Evolutionary conservation across 164 flowering plant genomes (phyloP).

Genomic region (Macadamia tetraphylla): DNA sequence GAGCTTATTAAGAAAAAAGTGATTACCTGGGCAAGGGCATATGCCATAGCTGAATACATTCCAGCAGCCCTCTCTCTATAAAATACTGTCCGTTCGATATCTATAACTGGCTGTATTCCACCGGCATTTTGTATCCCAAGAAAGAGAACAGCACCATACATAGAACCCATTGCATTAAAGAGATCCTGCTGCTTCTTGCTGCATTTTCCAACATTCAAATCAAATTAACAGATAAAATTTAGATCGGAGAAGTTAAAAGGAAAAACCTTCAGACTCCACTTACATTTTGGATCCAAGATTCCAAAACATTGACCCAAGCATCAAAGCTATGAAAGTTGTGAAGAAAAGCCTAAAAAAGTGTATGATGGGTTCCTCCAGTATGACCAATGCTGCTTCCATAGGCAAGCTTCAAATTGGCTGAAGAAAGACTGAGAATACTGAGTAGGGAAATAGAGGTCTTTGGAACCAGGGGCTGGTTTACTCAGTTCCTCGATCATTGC

Average conservation of each 20-base stretch:
- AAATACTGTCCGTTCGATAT: conserved; percentile 32
- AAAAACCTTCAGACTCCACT: background rate
- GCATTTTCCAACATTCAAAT: background rate
- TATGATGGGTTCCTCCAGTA: conserved; percentile 39
- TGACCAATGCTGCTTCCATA: conserved; percentile 39
- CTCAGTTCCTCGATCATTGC: conserved; percentile 29
- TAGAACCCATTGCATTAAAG: conserved; percentile 26
- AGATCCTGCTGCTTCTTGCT: conserved; percentile 23
- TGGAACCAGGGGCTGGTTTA: conserved; percentile 26
- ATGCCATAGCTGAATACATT: conserved; percentile 39
- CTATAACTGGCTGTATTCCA: conserved; percentile 38
- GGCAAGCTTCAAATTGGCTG: conserved; percentile 33
- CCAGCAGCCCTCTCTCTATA: conserved; percentile 46
- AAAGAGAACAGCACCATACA: conserved; percentile 30
- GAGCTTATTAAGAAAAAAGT: background rate
- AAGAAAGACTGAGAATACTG: conserved; percentile 24
- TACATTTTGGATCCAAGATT: conserved; percentile 29
- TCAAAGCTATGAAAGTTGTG: conserved; percentile 20
- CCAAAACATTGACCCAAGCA: conserved; percentile 39
- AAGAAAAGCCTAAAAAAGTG: conserved; percentile 28
- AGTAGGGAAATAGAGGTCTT: conserved; percentile 28
- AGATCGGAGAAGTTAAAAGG: no score
- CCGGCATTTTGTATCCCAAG: conserved; percentile 25
- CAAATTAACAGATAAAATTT: background rate
- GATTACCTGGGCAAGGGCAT: conserved; percentile 35